A percentile compares a stretch with the other conserved stretches of the same genome.
Conservation (phyloP, 768 basidiomycete genomes). For the Pisolithus tinctorius region DNA sequence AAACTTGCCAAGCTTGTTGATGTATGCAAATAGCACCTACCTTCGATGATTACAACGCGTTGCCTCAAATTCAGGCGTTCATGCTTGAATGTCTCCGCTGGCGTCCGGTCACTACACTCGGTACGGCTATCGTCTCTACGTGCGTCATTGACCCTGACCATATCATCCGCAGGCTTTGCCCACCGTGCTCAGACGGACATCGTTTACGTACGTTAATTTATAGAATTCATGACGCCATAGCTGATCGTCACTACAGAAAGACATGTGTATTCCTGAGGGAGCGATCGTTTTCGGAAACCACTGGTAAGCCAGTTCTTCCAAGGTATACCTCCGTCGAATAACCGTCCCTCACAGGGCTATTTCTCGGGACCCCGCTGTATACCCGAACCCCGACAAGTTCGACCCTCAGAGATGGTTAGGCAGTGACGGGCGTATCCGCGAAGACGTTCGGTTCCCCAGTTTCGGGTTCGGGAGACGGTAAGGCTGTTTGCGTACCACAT, state of each 20-base stretch:
- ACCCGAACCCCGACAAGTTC: conserved; percentile 54
- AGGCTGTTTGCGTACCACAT: not conserved
- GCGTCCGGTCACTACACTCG: conserved; percentile 33
- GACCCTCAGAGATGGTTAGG: conserved; percentile 52
- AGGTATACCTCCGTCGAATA: not conserved
- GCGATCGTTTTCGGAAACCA: conserved; percentile 32
- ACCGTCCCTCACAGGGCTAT: conserved; percentile 35
- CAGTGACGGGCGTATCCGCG: conserved; percentile 33
- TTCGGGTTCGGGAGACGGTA: conserved; percentile 51
- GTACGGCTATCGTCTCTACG: conserved; percentile 5
- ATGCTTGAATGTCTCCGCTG: conserved; percentile 36
- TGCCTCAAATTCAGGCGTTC: conserved; percentile 35
- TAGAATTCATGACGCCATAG: too few species aligned
- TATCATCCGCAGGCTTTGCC: conserved; percentile 38
- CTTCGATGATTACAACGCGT: conserved; percentile 30
- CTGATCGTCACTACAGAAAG: conserved; percentile 19
- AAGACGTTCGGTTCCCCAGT: conserved; percentile 45
- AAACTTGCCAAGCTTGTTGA: not conserved
- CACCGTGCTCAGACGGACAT: conserved; percentile 63
- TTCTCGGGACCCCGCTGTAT: conserved; percentile 50
- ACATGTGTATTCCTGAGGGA: conserved; percentile 29
- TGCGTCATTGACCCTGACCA: not conserved
- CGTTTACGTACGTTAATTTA: conserved; percentile 39
- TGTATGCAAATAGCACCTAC: conserved; percentile 27
- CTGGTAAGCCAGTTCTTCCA: conserved; percentile 17